Percentiles rank a stretch among this genome's conserved stretches.
These are phyloP conservation scores for Fusarium sp. DNA, from an alignment of 2,329 filamentous ascomycete genomes.

Conservation along the genomic window DNA sequence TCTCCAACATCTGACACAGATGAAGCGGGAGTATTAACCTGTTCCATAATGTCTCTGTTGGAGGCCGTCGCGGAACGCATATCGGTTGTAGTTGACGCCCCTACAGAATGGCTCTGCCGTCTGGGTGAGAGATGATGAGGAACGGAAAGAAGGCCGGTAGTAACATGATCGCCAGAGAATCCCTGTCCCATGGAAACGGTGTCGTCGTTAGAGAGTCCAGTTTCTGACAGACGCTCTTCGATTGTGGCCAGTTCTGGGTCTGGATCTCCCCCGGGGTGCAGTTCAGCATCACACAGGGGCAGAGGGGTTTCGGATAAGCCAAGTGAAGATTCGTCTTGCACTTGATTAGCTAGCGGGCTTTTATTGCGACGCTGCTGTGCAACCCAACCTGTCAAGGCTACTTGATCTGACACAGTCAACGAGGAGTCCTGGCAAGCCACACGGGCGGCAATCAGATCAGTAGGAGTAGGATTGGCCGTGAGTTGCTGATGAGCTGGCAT, in stretches of 20 bases:
- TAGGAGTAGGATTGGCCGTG: not conserved
- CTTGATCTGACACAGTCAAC: slow-evolving; percentile 23
- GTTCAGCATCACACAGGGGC: not conserved
- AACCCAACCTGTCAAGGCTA: slow-evolving; percentile 26
- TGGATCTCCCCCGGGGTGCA: not conserved
- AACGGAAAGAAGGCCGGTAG: not conserved
- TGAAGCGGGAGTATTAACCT: slow-evolving; percentile 13
- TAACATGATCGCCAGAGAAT: not conserved
- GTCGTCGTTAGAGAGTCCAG: slow-evolving; percentile 12
- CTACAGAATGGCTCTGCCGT: not conserved
- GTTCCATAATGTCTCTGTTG: not conserved
- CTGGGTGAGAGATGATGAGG: not conserved
- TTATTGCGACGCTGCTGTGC: slow-evolving; percentile 27
- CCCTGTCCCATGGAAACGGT: not conserved
- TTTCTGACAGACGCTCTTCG: slow-evolving; percentile 25
- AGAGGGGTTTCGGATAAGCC: not conserved
- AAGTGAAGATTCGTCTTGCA: not conserved
- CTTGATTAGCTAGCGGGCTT: not conserved
- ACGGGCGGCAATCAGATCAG: not conserved
- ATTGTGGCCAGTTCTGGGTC: slow-evolving; percentile 24
- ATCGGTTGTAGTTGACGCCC: not conserved
- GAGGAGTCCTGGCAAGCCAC: not conserved
- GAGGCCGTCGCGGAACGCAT: not conserved
- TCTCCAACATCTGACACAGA: not conserved
- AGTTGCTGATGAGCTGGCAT: slow-evolving; percentile 5